phyloP scores from a whole-genome alignment of 768 basidiomycete genomes.

The Gloeopeniophorella convolvens region DNA sequence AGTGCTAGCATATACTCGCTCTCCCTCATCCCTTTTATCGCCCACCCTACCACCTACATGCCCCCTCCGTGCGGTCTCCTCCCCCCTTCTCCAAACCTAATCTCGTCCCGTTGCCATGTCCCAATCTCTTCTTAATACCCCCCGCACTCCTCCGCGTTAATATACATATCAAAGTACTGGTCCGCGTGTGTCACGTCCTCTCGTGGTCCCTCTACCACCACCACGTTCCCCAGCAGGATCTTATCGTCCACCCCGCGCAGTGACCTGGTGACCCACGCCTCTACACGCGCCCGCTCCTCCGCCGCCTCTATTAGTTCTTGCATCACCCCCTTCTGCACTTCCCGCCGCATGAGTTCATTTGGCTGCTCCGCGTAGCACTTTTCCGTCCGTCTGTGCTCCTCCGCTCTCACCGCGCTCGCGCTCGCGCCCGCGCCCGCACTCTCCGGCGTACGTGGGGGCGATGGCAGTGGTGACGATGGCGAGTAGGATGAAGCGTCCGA shows the following conservation, averaged over 20 bases:
- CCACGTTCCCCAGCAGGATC: not conserved
- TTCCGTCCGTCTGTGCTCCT: too few species aligned
- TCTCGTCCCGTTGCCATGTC: slow-evolving; percentile 4
- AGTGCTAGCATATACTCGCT: not conserved
- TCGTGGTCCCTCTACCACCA: slow-evolving; percentile 1
- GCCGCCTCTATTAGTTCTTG: not conserved
- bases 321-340: slow-evolving; percentile 7
- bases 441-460: too few species aligned
- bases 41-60: not conserved
- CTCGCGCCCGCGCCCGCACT: too few species aligned
- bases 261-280: too few species aligned
- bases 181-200: slow-evolving; percentile 20
- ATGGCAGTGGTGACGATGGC: too few species aligned
- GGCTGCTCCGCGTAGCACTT: too few species aligned
- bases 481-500: too few species aligned
- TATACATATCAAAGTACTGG: slow-evolving; percentile 38
- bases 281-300: not conserved
- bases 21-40: slow-evolving; percentile 6
- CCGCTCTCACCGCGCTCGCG: too few species aligned
- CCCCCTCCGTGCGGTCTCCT: slow-evolving; percentile 4
- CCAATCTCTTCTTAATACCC: slow-evolving; percentile 6
- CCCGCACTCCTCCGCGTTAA: slow-evolving; percentile 31
- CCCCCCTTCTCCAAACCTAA: not conserved
- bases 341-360: slow-evolving; percentile 5
- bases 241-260: not conserved